Evolutionary conservation across 495 filamentous ascomycete genomes (phyloP).

Genomic region (Neurospora sp.): DNA sequence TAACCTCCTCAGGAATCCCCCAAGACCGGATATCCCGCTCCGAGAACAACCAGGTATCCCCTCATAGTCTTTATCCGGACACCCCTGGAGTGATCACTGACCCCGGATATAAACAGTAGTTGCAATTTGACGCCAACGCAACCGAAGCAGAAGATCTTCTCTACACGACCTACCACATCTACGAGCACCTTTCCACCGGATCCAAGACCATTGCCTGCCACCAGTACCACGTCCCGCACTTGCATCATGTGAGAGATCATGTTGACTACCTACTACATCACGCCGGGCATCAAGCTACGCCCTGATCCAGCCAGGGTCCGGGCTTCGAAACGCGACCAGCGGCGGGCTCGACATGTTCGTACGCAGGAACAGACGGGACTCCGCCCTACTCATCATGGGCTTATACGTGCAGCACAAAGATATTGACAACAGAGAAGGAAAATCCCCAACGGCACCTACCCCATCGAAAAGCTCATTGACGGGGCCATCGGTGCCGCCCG

Average conservation of each 20-base stretch:
- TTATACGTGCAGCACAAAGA: neutral
- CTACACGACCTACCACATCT: slow-evolving; percentile 44
- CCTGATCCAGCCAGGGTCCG: slow-evolving; percentile 1
- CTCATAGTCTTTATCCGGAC: neutral
- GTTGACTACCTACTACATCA: slow-evolving; percentile 56
- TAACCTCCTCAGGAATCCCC: slow-evolving; percentile 40
- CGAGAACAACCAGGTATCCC: slow-evolving; percentile 19
- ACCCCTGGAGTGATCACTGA: slow-evolving; percentile 3
- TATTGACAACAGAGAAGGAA: slow-evolving; percentile 3
- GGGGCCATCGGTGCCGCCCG: slow-evolving; percentile 18
- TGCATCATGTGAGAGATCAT: slow-evolving; percentile 35
- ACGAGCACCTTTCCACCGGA: slow-evolving; percentile 31
- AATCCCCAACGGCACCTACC: slow-evolving; percentile 23
- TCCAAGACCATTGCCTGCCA: slow-evolving; percentile 21
- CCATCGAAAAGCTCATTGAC: slow-evolving; percentile 17
- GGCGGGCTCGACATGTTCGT: neutral
- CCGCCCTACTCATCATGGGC: neutral
- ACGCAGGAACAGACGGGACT: neutral
- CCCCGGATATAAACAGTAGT: slow-evolving; percentile 16
- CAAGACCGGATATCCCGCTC: slow-evolving; percentile 12
- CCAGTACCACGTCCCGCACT: slow-evolving; percentile 43
- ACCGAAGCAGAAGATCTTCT: slow-evolving; percentile 46
- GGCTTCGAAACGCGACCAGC: neutral
- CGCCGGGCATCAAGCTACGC: slow-evolving; percentile 40
- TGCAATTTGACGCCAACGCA: slow-evolving; percentile 44